phyloP scores from a whole-genome alignment of 805 yeast species.

The Cyberlindnera maclurae region DNA sequence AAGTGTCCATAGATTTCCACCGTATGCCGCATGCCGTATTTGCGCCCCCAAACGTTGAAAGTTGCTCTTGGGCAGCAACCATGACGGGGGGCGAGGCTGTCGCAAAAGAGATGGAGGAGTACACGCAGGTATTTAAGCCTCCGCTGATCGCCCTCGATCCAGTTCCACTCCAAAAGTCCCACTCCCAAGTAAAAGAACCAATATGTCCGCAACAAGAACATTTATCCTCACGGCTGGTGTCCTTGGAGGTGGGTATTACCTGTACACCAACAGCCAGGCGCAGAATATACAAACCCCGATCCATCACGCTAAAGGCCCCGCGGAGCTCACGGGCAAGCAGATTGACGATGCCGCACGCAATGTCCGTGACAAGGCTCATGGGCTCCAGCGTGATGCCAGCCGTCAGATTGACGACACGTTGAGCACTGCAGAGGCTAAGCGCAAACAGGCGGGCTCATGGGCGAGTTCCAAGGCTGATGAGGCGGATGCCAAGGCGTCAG shows the following conservation, averaged over 20 bases:
- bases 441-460: conserved; percentile 15
- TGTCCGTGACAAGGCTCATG: conserved; percentile 13
- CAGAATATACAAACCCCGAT: neutral
- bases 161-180: neutral
- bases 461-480: conserved; percentile 14
- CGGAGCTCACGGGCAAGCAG: conserved; percentile 20
- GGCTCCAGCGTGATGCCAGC: conserved; percentile 14
- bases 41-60: too few species aligned
- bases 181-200: neutral
- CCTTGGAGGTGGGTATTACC: conserved; percentile 22
- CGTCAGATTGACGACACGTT: conserved; percentile 15
- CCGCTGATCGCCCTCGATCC: too few species aligned
- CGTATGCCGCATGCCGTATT: too few species aligned
- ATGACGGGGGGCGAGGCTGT: too few species aligned
- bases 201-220: conserved; percentile 3
- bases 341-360: conserved; percentile 18
- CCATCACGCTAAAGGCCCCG: conserved; percentile 12
- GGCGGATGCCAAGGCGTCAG: conserved; percentile 16
- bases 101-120: too few species aligned
- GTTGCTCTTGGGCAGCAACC: conserved; percentile 2
- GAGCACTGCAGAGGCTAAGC: conserved; percentile 10
- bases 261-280: conserved; percentile 17
- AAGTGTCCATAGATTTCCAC: too few species aligned
- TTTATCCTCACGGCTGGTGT: conserved; percentile 5
- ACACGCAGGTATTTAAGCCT: neutral